Conservation (phyloP, 176 grass and related monocot genomes). For the Secale cereale region DNA sequence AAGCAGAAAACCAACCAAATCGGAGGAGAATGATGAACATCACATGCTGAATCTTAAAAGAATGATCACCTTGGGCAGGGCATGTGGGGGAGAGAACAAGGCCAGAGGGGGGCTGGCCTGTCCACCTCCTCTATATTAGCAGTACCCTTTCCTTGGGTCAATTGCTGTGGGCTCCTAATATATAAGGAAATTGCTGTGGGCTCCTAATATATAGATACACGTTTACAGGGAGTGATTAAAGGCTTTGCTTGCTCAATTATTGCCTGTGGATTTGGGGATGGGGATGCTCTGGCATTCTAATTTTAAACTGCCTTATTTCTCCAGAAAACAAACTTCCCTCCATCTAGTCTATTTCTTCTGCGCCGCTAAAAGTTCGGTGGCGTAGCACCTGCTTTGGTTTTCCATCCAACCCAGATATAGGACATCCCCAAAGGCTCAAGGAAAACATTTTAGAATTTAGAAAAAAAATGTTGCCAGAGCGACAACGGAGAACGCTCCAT, state of each 20-base stretch:
- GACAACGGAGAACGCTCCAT: background rate
- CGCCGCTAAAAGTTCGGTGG: slow-evolving; percentile 23
- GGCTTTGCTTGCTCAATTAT: slow-evolving; percentile 41
- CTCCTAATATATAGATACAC: slow-evolving; percentile 30
- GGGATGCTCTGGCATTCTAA: slow-evolving; percentile 33
- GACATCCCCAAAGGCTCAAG: background rate
- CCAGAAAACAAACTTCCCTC: background rate
- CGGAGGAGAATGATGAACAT: background rate
- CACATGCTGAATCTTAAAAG: background rate
- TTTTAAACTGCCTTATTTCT: slow-evolving; percentile 34
- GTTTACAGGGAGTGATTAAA: slow-evolving; percentile 25
- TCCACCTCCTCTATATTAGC: slow-evolving; percentile 36
- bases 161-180: slow-evolving; percentile 7
- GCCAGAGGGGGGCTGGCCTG: slow-evolving; percentile 26
- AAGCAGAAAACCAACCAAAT: slow-evolving; percentile 1
- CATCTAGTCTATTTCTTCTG: background rate
- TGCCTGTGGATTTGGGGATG: slow-evolving; percentile 21
- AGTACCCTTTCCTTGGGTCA: slow-evolving; percentile 4
- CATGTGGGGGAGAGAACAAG: slow-evolving; percentile 29
- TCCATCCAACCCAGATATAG: slow-evolving; percentile 37
- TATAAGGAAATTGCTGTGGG: slow-evolving; percentile 7
- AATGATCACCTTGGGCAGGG: slow-evolving; percentile 41
- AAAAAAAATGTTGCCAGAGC: background rate
- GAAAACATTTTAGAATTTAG: too few relatives aligned
- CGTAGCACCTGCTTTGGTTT: slow-evolving; percentile 17